phyloP scores from a whole-genome alignment of 306 rosid species.

The Vachellia pachyceras region DNA sequence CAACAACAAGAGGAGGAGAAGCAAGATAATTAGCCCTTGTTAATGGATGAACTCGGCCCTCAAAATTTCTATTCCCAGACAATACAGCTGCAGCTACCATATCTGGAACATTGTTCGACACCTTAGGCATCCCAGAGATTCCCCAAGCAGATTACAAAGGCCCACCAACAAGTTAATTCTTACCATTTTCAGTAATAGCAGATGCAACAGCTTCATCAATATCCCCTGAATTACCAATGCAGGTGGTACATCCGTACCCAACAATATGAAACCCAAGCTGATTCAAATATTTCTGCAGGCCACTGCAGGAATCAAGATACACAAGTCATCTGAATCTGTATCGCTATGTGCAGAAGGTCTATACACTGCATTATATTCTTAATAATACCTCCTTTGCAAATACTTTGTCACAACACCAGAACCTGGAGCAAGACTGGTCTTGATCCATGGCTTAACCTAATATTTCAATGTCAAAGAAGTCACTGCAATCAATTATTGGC shows the following conservation, averaged over 20 bases:
- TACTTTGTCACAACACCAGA: constrained; percentile 97
- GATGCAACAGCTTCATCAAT: constrained; percentile 83
- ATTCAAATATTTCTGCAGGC: constrained; percentile 87
- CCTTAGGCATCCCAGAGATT: constrained; percentile 29
- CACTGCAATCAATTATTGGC: constrained; percentile 36
- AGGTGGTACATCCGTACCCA: constrained; percentile 98
- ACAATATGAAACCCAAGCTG: constrained; percentile 88
- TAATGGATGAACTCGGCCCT: constrained; percentile 96
- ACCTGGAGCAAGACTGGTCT: constrained; percentile 98
- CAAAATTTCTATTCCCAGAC: constrained; percentile 96
- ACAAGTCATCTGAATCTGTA: constrained; percentile 17
- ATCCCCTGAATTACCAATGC: constrained; percentile 99
- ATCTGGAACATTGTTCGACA: constrained; percentile 56
- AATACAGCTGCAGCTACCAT: constrained; percentile 93
- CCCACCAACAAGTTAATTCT: constrained; percentile 16
- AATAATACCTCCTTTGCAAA: constrained; percentile 73
- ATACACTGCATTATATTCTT: constrained; percentile 22
- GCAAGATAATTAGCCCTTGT: constrained; percentile 98
- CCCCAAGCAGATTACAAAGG: constrained; percentile 23
- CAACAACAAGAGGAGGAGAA: constrained; percentile 99
- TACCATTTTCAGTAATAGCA: constrained; percentile 88
- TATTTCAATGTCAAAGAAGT: constrained; percentile 33
- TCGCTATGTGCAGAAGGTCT: background rate
- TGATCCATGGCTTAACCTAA: constrained; percentile 97
- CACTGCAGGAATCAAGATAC: constrained; percentile 56